Evolutionary conservation across 2,329 filamentous ascomycete genomes (phyloP), one percentile per base, ranked within the genome.

Genomic region (Pyrenophora tritici-repentis): DNA sequence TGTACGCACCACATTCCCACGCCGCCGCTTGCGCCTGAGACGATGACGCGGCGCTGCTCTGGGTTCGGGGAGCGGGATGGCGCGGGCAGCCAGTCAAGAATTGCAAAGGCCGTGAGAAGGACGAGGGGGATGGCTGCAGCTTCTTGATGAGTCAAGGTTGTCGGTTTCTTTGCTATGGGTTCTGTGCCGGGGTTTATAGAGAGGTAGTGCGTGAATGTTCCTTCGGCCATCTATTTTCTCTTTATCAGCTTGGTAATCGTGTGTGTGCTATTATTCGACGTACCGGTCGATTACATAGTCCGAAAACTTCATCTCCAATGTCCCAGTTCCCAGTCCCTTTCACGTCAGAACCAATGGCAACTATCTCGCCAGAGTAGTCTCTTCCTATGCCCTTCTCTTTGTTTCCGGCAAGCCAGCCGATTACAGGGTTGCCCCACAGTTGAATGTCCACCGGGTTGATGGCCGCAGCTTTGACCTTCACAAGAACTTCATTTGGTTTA

Each of bases 361-460:
- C 58, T 6, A 80, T 66, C 4, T 67, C 70, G 6, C 78, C 78
- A 1, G 75, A 73, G 32, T 79, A 74, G 48, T 80, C 78, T 56
- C 76, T 71, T 13, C 79, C 78, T 5, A 77, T 76, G 1, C 75
- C 71, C 35, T 68, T 71, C 45, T 64, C 63, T 49, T 64, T 66
- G 29, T 47, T 53, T 18, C 65, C 61, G 4, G 58, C 59, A 13
- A 68, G 46, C 44, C 51, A 62, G 14, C 66, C 66, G 1, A 70
- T 37, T 50, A 76, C 4, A 52, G 68, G 42, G 55, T 62, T 55
- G 58, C 59, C 55, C 78, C 74, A 54, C 69, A 67, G 39, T 73
- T 70, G 47, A 58, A 67, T 45, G 46, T 75, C 74, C 26, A 76
- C 76, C 4, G 76, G 75, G 53, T 80, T 80, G 49, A 81, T 76